Evolutionary conservation across 805 yeast genomes (phyloP).

Genomic region (Sporopachydermia quercuum): DNA sequence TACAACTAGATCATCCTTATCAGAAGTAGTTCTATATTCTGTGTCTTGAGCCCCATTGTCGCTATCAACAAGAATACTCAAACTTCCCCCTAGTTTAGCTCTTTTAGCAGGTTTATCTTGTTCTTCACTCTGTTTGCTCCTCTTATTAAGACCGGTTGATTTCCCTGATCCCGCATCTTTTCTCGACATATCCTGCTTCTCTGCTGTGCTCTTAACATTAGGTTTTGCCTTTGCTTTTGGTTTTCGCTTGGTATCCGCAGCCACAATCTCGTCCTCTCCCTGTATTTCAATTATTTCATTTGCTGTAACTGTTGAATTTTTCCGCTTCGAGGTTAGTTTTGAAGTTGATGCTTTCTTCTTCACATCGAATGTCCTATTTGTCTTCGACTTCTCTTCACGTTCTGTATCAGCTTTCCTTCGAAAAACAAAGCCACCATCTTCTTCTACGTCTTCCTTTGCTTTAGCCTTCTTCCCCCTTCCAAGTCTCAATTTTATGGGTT

Average conservation of each 20-base stretch:
- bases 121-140: constrained; percentile 3
- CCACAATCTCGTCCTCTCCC: too few relatives aligned
- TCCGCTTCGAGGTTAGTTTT: too few relatives aligned
- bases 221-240: constrained; percentile 3
- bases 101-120: constrained; percentile 1
- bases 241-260: not conserved
- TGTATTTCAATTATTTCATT: too few relatives aligned
- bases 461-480: not conserved
- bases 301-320: too few relatives aligned
- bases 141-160: constrained; percentile 3
- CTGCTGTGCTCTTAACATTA: not conserved
- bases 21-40: constrained; percentile 2
- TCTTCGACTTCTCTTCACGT: too few relatives aligned
- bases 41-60: not conserved
- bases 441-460: constrained; percentile 1
- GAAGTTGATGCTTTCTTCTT: too few relatives aligned
- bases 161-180: constrained; percentile 3
- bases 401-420: not conserved
- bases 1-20: constrained; percentile 1
- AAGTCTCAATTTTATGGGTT: not conserved
- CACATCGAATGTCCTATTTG: too few relatives aligned
- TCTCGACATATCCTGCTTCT: not conserved
- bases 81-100: constrained; percentile 5
- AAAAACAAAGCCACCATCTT: constrained; percentile 3
- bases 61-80: not conserved